Base-by-base conservation (phyloP, 169 alveolate species). In the Plasmodium malariae region DNA sequence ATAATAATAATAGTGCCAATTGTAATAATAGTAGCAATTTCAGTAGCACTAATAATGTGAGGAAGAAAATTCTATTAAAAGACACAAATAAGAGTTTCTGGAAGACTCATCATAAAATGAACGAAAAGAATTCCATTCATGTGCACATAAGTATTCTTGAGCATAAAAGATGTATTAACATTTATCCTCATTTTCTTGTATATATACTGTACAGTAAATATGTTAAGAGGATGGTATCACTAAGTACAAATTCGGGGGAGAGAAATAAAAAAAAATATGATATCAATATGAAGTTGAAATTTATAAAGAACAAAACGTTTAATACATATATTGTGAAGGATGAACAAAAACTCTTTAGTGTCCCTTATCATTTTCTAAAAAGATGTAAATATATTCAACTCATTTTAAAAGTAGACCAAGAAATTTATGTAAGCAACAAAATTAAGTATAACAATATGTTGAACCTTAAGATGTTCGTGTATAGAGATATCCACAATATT, bases 331-430 rank as follows among this genome's bases (percentile, higher is more conserved):
- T 78, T 17, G 17, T 78, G 36, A 62, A 45, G 49, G 69, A 78
- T 2, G 48, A 60, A 6, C 48, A 74, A 11, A 78, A 14, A 6
- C 3, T 68, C 14, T 78, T 51, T n/a, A 78, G 89, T 28, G 14
- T 78, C 7, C 89, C 89, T 0, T 78, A 62, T 48, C 49, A 78
- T 26, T 60, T 78, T 55, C 12, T 78, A 37, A 62, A 78, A 36
- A 32, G 34, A 17, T 78, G 89, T 11, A 69, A 78, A 43, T 78
- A 37, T 40, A 40, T 78, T n/a, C 74, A 78, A n/a, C 57, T 78
- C 3, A 40, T 65, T n/a, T 7, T 78, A 14, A 51, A 24, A 24
- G 32, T 28, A 69, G 45, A 78, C 9, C 17, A 21, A 3, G 40
- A 78, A 36, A 36, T 62, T 0, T 78, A 30, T 4, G 36, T 48